These are phyloP conservation scores for Thermomucor indicae-seudaticae DNA, from an alignment of 371 early-diverging fungal genomes.

Conservation along the genomic window DNA sequence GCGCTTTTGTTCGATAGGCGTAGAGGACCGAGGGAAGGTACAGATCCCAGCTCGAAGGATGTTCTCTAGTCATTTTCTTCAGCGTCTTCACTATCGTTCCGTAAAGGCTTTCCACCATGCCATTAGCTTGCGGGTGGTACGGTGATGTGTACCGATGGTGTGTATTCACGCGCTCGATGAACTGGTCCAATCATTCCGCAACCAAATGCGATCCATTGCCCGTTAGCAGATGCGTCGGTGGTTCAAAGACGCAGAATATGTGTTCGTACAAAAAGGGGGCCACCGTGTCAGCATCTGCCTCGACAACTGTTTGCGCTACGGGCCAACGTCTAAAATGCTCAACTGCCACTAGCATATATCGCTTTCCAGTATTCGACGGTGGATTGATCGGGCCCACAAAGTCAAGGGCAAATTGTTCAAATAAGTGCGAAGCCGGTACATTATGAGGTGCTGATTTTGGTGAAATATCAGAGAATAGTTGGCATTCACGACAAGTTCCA, in stretches of 20 bases:
- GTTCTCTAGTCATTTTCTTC: neutral
- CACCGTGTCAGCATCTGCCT: neutral
- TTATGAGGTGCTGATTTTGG: neutral
- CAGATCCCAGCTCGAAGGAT: constrained; percentile 1
- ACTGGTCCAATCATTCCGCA: neutral
- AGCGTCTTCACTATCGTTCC: neutral
- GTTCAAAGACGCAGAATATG: constrained; percentile 4
- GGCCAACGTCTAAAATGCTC: neutral
- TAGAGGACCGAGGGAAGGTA: constrained; percentile 1
- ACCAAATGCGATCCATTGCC: constrained; percentile 3
- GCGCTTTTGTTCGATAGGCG: constrained; percentile 7
- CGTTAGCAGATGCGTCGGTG: neutral
- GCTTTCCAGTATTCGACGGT: neutral
- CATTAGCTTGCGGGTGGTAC: constrained; percentile 1
- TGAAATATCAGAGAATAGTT: neutral
- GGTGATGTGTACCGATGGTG: constrained; percentile 2
- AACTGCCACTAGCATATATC: neutral
- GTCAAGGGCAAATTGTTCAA: constrained; percentile 3
- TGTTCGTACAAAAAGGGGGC: neutral
- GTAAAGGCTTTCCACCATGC: constrained; percentile 1
- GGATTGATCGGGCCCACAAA: constrained; percentile 5
- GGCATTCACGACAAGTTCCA: neutral
- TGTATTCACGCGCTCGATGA: neutral
- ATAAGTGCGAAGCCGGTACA: neutral
- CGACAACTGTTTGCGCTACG: neutral